phyloP scores from a whole-genome alignment of 441 rosid genomes.

The Gossypium gossypioides region DNA sequence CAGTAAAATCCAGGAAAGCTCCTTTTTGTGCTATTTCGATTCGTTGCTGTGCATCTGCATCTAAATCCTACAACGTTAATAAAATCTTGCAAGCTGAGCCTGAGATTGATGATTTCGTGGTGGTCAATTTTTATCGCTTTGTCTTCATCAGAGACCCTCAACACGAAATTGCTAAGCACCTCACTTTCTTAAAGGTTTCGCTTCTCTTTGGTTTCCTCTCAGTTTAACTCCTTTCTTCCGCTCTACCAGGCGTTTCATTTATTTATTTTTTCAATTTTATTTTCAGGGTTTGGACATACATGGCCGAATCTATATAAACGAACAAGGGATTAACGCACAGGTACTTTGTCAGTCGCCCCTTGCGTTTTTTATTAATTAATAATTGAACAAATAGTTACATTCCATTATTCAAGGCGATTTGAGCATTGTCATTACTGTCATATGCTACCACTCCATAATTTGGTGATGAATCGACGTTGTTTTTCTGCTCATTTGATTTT shows the following conservation, averaged over 20 bases:
- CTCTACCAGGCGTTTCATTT: neutral
- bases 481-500: neutral
- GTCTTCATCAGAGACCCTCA: conserved; percentile 45
- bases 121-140: conserved; percentile 67
- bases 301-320: conserved; percentile 72
- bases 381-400: neutral
- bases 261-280: neutral
- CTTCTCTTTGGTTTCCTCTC: neutral
- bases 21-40: neutral
- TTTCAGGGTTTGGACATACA: conserved; percentile 49
- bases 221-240: neutral
- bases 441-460: neutral
- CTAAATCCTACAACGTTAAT: neutral
- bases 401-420: neutral
- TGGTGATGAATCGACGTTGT: neutral
- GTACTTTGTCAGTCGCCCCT: conserved; percentile 26
- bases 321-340: conserved; percentile 93
- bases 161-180: conserved; percentile 58
- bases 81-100: neutral
- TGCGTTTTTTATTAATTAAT: neutral
- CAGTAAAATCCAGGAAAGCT: neutral
- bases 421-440: neutral
- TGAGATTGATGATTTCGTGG: conserved; percentile 41
- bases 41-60: neutral
- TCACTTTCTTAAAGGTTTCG: conserved; percentile 49